Percentiles rank a stretch among this genome's conserved stretches.
Evolutionary conservation across 805 yeast species (phyloP).

Genomic region (Ascoidea asiatica): DNA sequence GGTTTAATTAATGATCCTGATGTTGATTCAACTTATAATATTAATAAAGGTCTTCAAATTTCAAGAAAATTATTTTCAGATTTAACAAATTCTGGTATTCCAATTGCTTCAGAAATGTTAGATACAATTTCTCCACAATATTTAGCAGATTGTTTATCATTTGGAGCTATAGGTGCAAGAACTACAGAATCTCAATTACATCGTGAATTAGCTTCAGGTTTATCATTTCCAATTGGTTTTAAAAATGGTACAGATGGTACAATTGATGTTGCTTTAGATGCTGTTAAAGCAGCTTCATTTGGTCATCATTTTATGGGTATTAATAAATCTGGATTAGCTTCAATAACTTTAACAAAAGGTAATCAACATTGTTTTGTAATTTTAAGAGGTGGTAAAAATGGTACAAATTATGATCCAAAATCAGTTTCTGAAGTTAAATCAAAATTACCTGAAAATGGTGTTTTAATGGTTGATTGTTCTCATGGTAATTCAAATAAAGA

Average conservation of each 20-base stretch:
- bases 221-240: conserved; percentile 98
- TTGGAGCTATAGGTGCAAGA: conserved; percentile 98
- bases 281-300: conserved; percentile 81
- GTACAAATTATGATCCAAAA: conserved; percentile 81
- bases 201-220: conserved; percentile 93
- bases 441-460: conserved; percentile 25
- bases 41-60: conserved; percentile 84
- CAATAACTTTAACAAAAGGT: conserved; percentile 92
- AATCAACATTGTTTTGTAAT: conserved; percentile 89
- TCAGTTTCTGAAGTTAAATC: conserved; percentile 66
- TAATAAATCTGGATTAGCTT: conserved; percentile 93
- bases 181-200: conserved; percentile 97
- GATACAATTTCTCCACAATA: conserved; percentile 97
- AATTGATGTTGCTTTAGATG: conserved; percentile 85
- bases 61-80: conserved; percentile 78
- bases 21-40: conserved; percentile 81
- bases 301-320: conserved; percentile 96
- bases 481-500: conserved; percentile 92
- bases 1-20: conserved; percentile 97
- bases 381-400: conserved; percentile 89
- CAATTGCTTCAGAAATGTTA: conserved; percentile 96
- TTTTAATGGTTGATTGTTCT: conserved; percentile 92
- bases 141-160: conserved; percentile 77
- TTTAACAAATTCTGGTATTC: conserved; percentile 66
- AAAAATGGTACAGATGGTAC: conserved; percentile 98